phyloP scores from a whole-genome alignment of 2,329 filamentous ascomycete species.

The Aureobasidium sp. region DNA sequence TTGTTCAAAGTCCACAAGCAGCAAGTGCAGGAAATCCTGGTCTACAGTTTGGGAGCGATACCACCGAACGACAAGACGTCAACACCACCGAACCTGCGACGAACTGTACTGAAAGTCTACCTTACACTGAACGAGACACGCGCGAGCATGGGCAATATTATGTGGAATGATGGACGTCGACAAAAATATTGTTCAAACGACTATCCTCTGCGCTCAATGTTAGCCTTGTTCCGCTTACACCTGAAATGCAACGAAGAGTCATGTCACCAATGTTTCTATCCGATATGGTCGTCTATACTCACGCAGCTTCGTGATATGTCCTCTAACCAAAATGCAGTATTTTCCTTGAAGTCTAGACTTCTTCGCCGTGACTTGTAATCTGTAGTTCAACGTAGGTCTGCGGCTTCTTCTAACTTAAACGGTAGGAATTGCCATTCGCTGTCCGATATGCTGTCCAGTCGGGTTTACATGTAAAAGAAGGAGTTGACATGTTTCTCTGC shows the following conservation, averaged over 20 bases:
- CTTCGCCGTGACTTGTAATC: background rate
- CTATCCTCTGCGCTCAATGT: background rate
- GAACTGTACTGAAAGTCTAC: background rate
- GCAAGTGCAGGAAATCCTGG: background rate
- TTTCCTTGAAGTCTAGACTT: background rate
- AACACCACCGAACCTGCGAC: background rate
- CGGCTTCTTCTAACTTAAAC: background rate
- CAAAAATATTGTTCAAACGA: background rate
- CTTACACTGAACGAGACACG: background rate
- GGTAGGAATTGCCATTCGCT: background rate
- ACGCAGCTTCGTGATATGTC: background rate
- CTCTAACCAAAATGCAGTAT: background rate
- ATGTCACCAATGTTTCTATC: background rate
- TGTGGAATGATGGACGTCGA: background rate
- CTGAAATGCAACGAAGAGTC: background rate
- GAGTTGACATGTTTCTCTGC: no score
- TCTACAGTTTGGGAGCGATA: constrained; percentile 1
- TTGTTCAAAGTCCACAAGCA: background rate
- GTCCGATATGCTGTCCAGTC: background rate
- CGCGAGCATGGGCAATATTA: background rate
- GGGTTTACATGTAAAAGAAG: no score
- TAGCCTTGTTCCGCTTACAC: background rate
- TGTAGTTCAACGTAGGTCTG: background rate
- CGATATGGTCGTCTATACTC: background rate
- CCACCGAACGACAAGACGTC: background rate